Base-by-base conservation (phyloP, 208 protist species). In the Wallacemonas sp. region DNA sequence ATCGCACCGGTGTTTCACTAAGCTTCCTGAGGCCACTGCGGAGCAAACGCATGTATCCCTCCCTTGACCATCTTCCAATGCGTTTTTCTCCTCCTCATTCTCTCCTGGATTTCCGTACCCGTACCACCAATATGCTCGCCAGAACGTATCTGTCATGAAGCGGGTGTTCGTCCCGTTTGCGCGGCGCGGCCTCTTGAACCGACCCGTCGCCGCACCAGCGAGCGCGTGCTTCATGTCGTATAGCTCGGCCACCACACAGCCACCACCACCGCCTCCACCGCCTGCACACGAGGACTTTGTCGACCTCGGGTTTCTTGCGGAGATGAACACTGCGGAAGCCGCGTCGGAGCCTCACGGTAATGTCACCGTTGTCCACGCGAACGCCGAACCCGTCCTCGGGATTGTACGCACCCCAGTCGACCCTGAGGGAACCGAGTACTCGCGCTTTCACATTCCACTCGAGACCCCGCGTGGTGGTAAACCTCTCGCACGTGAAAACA, bases 371-470 rank as follows among this genome's bases (percentile, higher is more conserved):
- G 41, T 19, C 41, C 14, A 72, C 32, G 16, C 21, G 38, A 9
- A 36, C 38, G 4, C n/a, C n/a, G 21, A 29, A 19, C 55, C 55
- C 17, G 75, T 80, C 3, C 69, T 93, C 1, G 83, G 83, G 8
- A 78, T 89, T 8, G 47, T 68, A 4, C 74, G 83, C 2, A 29
- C 60, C 26, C 23, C 26, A 0, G 68, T 63, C 1, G 68, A 78
- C n/a, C 61, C 70, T 0, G 80, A 78, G 21, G 78, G 47, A 1
- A 62, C 71, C 4, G 74, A 77, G 60, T 82, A 76, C 66, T 93
- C 87, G 12, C 74, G 87, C 3, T 68, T 93, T 21, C 64, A 78
- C 19, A 76, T 92, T 32, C 80, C 80, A 16, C 61, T 92, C 11
- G 70, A 72, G 4, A 54, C 34, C 27, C 46, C 72, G 27, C 65